Conservation (phyloP, 306 rosid species). For the Inga leiocalycina region DNA sequence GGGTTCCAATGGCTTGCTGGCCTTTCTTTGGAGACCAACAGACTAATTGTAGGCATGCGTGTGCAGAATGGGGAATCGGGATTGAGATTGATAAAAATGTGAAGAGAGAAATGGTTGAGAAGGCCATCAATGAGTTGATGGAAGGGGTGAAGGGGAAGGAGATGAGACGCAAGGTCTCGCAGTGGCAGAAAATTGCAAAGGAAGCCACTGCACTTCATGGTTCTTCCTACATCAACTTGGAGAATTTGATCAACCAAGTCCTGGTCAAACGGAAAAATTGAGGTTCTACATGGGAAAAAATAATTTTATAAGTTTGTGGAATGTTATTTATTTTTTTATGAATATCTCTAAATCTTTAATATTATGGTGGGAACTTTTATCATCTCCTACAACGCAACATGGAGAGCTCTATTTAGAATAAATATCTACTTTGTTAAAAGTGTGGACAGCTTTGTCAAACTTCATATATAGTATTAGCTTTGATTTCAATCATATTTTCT, state of each 20-base stretch:
- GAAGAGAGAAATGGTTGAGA: not conserved
- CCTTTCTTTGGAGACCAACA: not conserved
- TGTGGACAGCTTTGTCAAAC: not conserved
- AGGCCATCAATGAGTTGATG: not conserved
- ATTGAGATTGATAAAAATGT: not conserved
- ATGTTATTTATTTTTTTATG: not conserved
- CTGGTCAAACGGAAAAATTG: not conserved
- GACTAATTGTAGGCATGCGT: not conserved
- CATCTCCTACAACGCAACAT: not conserved
- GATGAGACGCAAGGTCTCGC: not conserved
- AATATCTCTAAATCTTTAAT: not conserved
- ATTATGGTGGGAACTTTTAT: not conserved
- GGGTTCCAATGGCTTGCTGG: not conserved
- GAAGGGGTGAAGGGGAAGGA: not conserved
- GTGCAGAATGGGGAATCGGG: not conserved
- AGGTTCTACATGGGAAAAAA: not conserved
- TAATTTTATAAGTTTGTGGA: not conserved
- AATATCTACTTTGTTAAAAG: not conserved
- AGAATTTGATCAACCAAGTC: not conserved
- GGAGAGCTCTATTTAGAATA: not conserved
- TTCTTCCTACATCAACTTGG: not conserved
- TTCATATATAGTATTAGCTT: not conserved
- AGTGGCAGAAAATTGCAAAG: not conserved
- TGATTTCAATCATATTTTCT: not conserved
- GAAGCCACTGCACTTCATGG: not conserved